Base-by-base conservation (phyloP, 768 basidiomycete genomes). In the Neoboletus subvelutipes region DNA sequence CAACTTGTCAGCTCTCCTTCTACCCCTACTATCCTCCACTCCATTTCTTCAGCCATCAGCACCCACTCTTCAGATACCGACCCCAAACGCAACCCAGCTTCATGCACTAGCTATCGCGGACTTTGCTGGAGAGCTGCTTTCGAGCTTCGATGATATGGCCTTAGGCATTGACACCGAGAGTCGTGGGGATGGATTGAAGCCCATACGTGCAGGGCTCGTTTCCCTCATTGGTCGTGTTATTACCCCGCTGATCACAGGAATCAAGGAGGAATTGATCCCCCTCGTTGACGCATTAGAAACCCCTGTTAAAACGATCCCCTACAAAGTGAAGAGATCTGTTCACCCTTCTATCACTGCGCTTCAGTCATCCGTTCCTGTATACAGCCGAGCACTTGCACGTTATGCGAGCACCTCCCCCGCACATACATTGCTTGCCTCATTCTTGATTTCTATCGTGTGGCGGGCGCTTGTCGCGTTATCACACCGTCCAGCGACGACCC, bases 371-470 rank as follows among this genome's bases (percentile, higher is more conserved):
- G 78, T 86, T 67, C 87, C 89, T 3, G 61, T 85, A 4, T 87
- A 91, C 63, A 75, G 80, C 6, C 80, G 80, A 40, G 79, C 80
- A 36, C 73, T 92, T 34, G 68, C 73, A 15, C 80, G 83, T 13
- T 87, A 84, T 67, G 83, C 83, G 9, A 69, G 77, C 6, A 78
- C 81, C 13, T 70, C 77, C 13, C 67, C 78, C 10, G 79, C 86
- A 0, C 87, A 93, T 61, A 73, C 82, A 17, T 72, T 78, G 1
- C 77, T 92, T 17, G 88, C 88, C 1, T 82, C 85, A 3, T 80
- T 91, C 61, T 78, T 90, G 59, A 90, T 92, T 63, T 84, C 83
- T 18, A 70, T 89, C 1, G 73, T 89, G 2, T 93, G 91, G 90
- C 85, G 82, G 22, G 84, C 81, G 9, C 76, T 92, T 50, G 83